phyloP scores from a whole-genome alignment of 2,329 filamentous ascomycete species.

The Nannizzia gypsea region DNA sequence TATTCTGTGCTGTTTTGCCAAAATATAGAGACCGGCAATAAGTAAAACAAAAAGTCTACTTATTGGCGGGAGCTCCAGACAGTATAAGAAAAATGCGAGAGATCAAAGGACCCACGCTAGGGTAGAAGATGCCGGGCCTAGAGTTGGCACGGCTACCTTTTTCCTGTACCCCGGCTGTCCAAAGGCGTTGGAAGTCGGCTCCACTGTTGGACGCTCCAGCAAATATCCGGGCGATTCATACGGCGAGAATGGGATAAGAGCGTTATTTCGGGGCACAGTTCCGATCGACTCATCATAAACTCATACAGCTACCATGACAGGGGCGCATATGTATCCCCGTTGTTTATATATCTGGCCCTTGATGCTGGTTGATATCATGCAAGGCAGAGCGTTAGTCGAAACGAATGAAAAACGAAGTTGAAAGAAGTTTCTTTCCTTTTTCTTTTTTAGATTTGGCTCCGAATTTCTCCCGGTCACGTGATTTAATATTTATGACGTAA shows the following conservation, averaged over 20 bases:
- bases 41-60: not conserved
- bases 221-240: not conserved
- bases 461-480: not conserved
- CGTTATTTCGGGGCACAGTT: not conserved
- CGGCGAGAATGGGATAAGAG: not conserved
- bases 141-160: not conserved
- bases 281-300: not conserved
- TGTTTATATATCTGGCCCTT: not conserved
- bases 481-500: not conserved
- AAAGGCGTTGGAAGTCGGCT: not conserved
- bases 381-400: not conserved
- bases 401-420: not conserved
- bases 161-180: not conserved
- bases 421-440: not conserved
- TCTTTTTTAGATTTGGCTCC: not conserved
- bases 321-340: not conserved
- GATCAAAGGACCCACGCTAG: not conserved
- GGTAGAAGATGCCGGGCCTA: not conserved
- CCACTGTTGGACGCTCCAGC: not conserved
- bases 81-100: slow-evolving; percentile 1
- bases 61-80: slow-evolving; percentile 4
- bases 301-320: not conserved
- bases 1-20: not conserved
- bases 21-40: not conserved
- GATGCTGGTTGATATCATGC: not conserved